Evolutionary conservation across 169 alveolate genomes (phyloP).

Genomic region (Amoebophrya sp.): DNA sequence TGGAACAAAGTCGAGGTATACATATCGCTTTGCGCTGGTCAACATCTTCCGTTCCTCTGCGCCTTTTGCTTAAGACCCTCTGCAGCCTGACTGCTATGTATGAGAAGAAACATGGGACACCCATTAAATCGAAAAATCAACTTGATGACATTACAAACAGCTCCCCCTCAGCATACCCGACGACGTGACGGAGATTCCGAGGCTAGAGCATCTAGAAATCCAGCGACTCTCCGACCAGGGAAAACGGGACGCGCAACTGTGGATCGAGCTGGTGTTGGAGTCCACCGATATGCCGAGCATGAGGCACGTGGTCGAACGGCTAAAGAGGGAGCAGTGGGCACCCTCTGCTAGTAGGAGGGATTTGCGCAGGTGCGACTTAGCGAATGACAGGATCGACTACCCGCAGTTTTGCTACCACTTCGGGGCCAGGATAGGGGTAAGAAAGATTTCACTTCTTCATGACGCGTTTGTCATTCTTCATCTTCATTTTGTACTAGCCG

Average conservation of each 20-base stretch:
- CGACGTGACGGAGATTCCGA: neutral
- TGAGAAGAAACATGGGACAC: no score
- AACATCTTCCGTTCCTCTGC: no score
- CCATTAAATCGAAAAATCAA: no score
- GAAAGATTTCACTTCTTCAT: no score
- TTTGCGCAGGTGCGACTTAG: neutral
- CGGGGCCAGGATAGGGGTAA: neutral
- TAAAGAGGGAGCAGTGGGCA: neutral
- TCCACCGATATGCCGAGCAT: neutral
- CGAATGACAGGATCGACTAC: neutral
- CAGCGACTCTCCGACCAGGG: neutral
- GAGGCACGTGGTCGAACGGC: no score
- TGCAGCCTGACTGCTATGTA: no score
- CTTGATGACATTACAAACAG: no score
- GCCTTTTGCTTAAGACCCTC: no score
- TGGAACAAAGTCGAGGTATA: neutral
- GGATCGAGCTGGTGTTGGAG: neutral
- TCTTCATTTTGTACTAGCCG: no score
- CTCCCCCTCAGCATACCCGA: neutral
- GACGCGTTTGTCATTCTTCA: no score
- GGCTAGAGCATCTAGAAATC: neutral
- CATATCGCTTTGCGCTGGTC: no score
- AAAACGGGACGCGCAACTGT: neutral
- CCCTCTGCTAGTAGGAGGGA: neutral
- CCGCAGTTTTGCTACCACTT: neutral